Percentiles rank a stretch among this genome's conserved stretches.
phyloP scores from a whole-genome alignment of 148 eudicot species.

The Fagopyrum homotropicum region DNA sequence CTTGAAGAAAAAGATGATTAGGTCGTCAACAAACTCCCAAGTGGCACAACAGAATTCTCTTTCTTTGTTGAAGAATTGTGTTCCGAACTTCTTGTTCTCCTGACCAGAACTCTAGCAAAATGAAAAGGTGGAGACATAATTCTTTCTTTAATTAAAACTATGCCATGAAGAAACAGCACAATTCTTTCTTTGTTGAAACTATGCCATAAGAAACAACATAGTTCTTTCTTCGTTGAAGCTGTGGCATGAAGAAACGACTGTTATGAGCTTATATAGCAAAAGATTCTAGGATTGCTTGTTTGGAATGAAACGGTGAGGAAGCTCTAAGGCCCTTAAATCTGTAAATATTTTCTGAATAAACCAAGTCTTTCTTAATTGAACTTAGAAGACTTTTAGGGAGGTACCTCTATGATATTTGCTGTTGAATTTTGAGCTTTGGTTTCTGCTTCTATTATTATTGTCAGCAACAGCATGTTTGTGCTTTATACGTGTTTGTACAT shows the following conservation, averaged over 20 bases:
- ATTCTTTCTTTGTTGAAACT: background rate
- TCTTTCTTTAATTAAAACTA: background rate
- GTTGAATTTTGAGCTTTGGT: background rate
- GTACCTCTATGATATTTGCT: background rate
- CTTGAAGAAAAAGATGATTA: background rate
- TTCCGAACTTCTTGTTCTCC: background rate
- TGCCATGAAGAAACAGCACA: background rate
- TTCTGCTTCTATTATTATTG: background rate
- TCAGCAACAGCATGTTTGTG: background rate
- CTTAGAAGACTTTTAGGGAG: background rate
- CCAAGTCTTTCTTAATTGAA: background rate
- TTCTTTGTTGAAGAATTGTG: background rate
- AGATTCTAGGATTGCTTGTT: background rate
- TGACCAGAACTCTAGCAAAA: background rate
- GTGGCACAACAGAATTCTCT: background rate
- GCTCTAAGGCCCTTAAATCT: background rate
- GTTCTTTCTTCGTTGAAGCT: background rate
- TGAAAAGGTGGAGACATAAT: slow-evolving; percentile 1
- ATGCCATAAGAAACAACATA: background rate
- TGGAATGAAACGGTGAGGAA: background rate
- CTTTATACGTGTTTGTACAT: background rate
- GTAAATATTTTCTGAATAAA: background rate
- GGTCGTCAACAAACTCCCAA: background rate
- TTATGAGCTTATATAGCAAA: background rate
- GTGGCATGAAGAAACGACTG: background rate